Conservation (phyloP, 139 green algal species). For the Limnomonas spitsbergensis region DNA sequence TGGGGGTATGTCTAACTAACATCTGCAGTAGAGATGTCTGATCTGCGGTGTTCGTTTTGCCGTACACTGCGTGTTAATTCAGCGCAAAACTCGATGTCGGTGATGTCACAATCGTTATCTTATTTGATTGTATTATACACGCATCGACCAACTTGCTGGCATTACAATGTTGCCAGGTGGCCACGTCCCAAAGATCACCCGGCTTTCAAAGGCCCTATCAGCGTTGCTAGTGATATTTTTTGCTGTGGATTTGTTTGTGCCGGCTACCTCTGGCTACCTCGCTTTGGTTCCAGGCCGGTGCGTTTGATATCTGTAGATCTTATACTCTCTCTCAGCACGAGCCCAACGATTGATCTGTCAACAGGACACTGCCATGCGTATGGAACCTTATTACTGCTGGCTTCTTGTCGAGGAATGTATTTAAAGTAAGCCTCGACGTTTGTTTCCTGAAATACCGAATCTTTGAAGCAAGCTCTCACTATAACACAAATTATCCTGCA, state of each 20-base stretch:
- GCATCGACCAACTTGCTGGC: too few relatives aligned
- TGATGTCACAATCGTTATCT: too few relatives aligned
- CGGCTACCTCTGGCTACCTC: constrained; percentile 36
- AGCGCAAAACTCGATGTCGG: too few relatives aligned
- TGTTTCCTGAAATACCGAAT: not conserved
- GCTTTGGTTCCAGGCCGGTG: constrained; percentile 55
- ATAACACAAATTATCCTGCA: constrained; percentile 32
- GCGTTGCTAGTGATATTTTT: constrained; percentile 37
- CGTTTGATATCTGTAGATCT: not conserved
- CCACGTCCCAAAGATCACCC: constrained; percentile 19
- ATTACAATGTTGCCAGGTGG: constrained; percentile 17
- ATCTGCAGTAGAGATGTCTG: too few relatives aligned
- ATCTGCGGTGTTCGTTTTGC: too few relatives aligned
- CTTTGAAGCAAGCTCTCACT: not conserved
- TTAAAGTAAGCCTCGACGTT: constrained; percentile 38
- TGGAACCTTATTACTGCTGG: constrained; percentile 58
- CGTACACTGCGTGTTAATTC: too few relatives aligned
- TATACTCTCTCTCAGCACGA: not conserved
- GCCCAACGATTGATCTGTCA: not conserved
- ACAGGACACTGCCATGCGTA: constrained; percentile 46
- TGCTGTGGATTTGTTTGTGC: constrained; percentile 27
- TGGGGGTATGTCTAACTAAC: too few relatives aligned
- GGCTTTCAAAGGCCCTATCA: constrained; percentile 44
- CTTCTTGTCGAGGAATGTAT: constrained; percentile 40
- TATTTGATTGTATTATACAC: too few relatives aligned